phyloP scores from a whole-genome alignment of 495 filamentous ascomycete species.

The Usnea hakonensis region DNA sequence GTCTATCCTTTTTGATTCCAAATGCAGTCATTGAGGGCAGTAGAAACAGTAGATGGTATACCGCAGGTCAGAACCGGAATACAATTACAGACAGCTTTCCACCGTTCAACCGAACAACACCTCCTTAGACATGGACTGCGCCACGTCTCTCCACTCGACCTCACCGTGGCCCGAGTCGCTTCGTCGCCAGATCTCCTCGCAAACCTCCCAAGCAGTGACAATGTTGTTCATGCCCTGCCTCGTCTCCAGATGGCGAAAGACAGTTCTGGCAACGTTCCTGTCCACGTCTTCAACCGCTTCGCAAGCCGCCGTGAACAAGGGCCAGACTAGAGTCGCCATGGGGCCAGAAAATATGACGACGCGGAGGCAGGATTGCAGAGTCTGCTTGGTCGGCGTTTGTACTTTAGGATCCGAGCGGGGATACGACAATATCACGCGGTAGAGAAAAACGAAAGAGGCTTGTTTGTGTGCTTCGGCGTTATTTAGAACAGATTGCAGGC shows the following conservation, averaged over 20 bases:
- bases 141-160: conserved; percentile 41
- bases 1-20: conserved; percentile 2
- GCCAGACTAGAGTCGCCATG: conserved; percentile 55
- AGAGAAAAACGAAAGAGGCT: conserved; percentile 53
- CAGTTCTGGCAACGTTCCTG: conserved; percentile 36
- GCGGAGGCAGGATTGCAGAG: conserved; percentile 44
- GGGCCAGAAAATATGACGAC: conserved; percentile 47
- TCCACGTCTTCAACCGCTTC: conserved; percentile 40
- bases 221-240: conserved; percentile 58
- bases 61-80: background rate
- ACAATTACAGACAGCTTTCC: conserved; percentile 1
- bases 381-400: conserved; percentile 42
- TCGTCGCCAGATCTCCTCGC: conserved; percentile 50
- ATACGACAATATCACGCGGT: conserved; percentile 44
- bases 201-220: conserved; percentile 47
- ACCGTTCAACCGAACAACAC: conserved; percentile 46
- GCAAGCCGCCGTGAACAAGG: conserved; percentile 51
- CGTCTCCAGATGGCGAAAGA: conserved; percentile 42
- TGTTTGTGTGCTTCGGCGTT: conserved; percentile 57
- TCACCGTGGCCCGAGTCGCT: conserved; percentile 34
- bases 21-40: background rate
- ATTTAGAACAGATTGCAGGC: conserved; percentile 40
- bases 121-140: conserved; percentile 42
- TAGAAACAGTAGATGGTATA: conserved; percentile 6
- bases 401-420: conserved; percentile 39